A percentile compares a stretch with the other conserved stretches of the same genome.
phyloP scores from a whole-genome alignment of 1,139 yeast genomes.

The Yamadazyma friedrichii region DNA sequence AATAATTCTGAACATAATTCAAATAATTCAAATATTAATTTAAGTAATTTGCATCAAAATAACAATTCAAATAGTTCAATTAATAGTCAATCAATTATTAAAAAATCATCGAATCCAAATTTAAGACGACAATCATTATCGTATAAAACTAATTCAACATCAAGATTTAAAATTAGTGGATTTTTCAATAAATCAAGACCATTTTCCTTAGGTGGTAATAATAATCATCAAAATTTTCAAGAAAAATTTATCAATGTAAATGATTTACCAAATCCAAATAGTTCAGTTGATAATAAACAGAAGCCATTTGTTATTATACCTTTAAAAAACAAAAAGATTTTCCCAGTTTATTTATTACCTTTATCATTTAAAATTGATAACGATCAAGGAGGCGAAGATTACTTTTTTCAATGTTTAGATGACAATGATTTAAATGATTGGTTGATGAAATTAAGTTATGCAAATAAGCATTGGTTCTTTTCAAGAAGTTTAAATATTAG shows the following conservation, averaged over 20 bases:
- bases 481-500: slow-evolving; percentile 41
- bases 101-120: slow-evolving; percentile 33
- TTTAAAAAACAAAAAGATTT: slow-evolving; percentile 49
- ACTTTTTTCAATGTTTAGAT: slow-evolving; percentile 64
- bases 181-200: slow-evolving; percentile 40
- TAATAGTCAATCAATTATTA: slow-evolving; percentile 19
- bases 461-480: slow-evolving; percentile 57
- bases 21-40: not conserved
- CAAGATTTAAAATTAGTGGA: slow-evolving; percentile 47
- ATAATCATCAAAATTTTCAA: slow-evolving; percentile 24
- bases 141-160: slow-evolving; percentile 39
- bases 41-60: slow-evolving; percentile 1
- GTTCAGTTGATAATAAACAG: slow-evolving; percentile 40
- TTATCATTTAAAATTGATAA: slow-evolving; percentile 61
- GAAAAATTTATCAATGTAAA: slow-evolving; percentile 52
- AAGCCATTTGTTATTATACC: slow-evolving; percentile 61
- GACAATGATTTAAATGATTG: slow-evolving; percentile 74
- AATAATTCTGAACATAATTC: not conserved
- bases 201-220: slow-evolving; percentile 20
- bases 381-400: slow-evolving; percentile 50
- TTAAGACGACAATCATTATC: slow-evolving; percentile 42
- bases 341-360: slow-evolving; percentile 55
- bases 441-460: slow-evolving; percentile 53
- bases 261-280: slow-evolving; percentile 59
- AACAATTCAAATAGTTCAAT: slow-evolving; percentile 5